Evolutionary conservation across 805 yeast species (phyloP), one percentile per base, ranked within the genome.

Genomic region (Candida railenensis): DNA sequence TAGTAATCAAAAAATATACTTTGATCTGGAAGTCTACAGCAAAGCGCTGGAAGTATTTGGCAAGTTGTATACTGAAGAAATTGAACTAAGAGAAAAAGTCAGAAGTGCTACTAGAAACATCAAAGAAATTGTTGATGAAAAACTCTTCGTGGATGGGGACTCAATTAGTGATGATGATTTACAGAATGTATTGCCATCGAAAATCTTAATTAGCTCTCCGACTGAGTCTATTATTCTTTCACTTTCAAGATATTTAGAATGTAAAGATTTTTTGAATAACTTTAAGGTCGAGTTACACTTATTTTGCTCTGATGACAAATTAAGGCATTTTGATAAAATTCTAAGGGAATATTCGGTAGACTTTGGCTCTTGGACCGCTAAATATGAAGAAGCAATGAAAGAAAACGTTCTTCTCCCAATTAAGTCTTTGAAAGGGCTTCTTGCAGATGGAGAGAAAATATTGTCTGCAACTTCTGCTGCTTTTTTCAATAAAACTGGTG

Each of bases 371-470:
- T 86, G 92, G 92, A 50, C 74, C 14, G 48, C 55, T 3, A 73
- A 71, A 46, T 77, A 77, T 54, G 66, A 73, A 33, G 63, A 61
- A 3, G 45, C 71, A 3, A 62, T 82, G 61, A 43, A 56, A 0
- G 65, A 65, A 1, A 67, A 73, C 44, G 59, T 71, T 2, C 74
- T 72, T 9, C 79, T 86, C 2, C 53, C 81, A 1, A 60, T 83
- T 36, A 74, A 75, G 45, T 48, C 63, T 2, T 67, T 81, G 48
- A 75, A 68, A 49, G 49, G 65, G 0, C 53, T 83, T n/a, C 62
- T 76, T 3, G 45, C 57, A 3, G 89, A 84, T 42, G 85, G 88
- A 4, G 83, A 82, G 49, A 67, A 73, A 37, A 71, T 83, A 1
- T 57, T 58, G n/a, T 66, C 66, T 4, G 65, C 69, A 1, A 60